These are phyloP conservation scores for Gossypium trilobum DNA, from an alignment of 441 rosid genomes.

Conservation along the genomic window DNA sequence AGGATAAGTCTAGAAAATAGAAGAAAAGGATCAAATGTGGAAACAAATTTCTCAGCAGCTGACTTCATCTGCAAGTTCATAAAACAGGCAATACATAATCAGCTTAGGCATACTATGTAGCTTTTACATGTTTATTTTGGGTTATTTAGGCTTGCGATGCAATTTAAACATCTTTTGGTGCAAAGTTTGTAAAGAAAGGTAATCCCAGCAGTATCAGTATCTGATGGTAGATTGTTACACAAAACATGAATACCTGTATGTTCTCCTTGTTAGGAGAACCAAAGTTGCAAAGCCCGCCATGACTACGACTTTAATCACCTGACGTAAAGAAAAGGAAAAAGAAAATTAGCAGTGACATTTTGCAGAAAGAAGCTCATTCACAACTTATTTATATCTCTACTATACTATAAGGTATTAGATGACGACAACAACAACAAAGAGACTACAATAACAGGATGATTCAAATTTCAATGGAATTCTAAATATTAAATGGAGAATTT, in stretches of 20 bases:
- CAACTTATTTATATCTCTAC: neutral
- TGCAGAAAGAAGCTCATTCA: neutral
- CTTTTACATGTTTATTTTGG: neutral
- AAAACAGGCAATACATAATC: slow-evolving; percentile 1
- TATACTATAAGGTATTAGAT: neutral
- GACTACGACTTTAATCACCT: slow-evolving; percentile 55
- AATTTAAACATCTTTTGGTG: neutral
- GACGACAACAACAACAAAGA: neutral
- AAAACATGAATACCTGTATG: slow-evolving; percentile 27
- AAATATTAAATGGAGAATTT: neutral
- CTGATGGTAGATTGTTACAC: neutral
- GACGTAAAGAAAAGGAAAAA: neutral
- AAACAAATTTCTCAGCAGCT: neutral
- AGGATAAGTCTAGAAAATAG: neutral
- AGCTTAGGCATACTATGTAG: neutral
- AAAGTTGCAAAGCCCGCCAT: slow-evolving; percentile 71
- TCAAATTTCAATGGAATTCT: neutral
- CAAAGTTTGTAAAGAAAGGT: neutral
- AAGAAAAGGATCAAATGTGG: neutral
- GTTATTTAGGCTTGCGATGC: neutral
- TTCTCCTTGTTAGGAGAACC: slow-evolving; percentile 62
- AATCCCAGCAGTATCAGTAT: neutral
- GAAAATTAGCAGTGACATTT: neutral
- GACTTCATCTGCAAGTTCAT: slow-evolving; percentile 14
- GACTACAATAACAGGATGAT: neutral